These are phyloP conservation scores for Suillus ampliporus DNA, from an alignment of 768 basidiomycete species.

Conservation along the genomic window DNA sequence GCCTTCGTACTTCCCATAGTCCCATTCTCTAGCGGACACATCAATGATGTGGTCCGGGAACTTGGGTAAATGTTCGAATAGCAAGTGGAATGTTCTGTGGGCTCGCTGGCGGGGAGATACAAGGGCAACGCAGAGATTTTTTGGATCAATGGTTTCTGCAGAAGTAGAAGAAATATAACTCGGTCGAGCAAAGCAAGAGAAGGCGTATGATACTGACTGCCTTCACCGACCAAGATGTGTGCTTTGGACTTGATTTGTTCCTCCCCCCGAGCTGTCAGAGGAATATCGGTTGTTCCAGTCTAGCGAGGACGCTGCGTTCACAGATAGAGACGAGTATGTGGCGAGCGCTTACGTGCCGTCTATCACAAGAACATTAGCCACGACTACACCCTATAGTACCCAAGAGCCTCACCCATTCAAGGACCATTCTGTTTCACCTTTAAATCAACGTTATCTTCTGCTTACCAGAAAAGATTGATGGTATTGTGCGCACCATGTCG, in stretches of 20 bases:
- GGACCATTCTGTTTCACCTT: constrained; percentile 96
- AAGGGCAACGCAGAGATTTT: constrained; percentile 72
- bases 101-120: constrained; percentile 91
- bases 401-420: constrained; percentile 67
- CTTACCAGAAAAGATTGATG: neutral
- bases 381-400: constrained; percentile 9
- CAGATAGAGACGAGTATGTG: neutral
- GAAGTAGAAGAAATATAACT: neutral
- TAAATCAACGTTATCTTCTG: neutral
- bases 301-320: constrained; percentile 36
- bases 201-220: constrained; percentile 56
- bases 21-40: constrained; percentile 83
- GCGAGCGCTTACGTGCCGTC: constrained; percentile 61
- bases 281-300: constrained; percentile 91
- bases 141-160: constrained; percentile 78
- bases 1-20: constrained; percentile 93
- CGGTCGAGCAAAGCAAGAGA: neutral
- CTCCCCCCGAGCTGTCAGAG: constrained; percentile 80
- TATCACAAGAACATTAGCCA: constrained; percentile 28
- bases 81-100: constrained; percentile 82
- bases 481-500: constrained; percentile 63
- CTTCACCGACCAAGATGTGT: constrained; percentile 70
- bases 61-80: constrained; percentile 59
- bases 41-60: constrained; percentile 60
- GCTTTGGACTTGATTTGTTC: constrained; percentile 71